These are phyloP conservation scores for Bruguiera hainesii DNA, from an alignment of 441 rosid species.

Conservation along the genomic window DNA sequence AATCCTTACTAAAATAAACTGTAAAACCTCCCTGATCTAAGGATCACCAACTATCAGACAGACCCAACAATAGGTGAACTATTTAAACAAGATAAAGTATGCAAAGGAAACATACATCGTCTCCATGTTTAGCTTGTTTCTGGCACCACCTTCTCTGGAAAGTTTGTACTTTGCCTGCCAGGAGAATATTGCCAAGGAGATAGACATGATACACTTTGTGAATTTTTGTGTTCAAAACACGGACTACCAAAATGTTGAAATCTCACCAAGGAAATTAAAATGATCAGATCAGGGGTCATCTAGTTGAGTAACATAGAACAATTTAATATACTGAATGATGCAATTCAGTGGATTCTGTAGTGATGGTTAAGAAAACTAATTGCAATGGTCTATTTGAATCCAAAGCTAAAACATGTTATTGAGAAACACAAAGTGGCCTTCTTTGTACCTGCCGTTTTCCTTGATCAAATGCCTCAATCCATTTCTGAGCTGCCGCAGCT, in stretches of 20 bases:
- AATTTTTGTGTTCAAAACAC: background rate
- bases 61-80: background rate
- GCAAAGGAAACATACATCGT: constrained; percentile 52
- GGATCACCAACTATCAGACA: background rate
- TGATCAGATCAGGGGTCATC: background rate
- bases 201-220: constrained; percentile 9
- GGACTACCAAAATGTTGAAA: background rate
- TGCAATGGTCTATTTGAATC: constrained; percentile 1
- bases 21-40: background rate
- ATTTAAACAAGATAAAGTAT: constrained; percentile 21
- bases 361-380: constrained; percentile 1
- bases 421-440: constrained; percentile 18
- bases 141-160: constrained; percentile 51
- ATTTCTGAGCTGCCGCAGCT: constrained; percentile 80
- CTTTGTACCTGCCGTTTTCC: constrained; percentile 83
- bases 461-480: constrained; percentile 94
- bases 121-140: constrained; percentile 76
- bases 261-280: background rate
- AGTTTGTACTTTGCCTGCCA: constrained; percentile 74
- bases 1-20: no score
- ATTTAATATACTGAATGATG: constrained; percentile 3
- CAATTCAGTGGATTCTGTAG: background rate
- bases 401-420: constrained; percentile 3
- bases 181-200: constrained; percentile 18
- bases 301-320: background rate